Evolutionary conservation across 805 yeast species (phyloP).

Genomic region (Wickerhamiella alocasiicola): DNA sequence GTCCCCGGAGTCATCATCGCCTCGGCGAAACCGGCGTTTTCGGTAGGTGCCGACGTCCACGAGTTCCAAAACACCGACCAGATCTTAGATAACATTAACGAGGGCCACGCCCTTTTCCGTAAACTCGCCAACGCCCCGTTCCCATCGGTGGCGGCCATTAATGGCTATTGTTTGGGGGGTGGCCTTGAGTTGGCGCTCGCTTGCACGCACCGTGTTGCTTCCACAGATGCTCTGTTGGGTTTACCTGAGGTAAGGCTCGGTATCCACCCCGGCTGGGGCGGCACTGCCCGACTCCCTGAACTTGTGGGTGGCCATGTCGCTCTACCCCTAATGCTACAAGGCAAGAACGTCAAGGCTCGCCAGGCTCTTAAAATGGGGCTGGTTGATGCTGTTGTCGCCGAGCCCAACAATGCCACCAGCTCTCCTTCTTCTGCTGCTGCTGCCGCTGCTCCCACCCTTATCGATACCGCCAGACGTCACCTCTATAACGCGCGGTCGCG

Average conservation of each 20-base stretch:
- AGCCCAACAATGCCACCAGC: neutral
- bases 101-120: constrained; percentile 2
- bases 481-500: neutral
- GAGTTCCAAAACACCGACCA: neutral
- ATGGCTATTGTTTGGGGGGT: constrained; percentile 43
- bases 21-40: constrained; percentile 1
- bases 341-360: constrained; percentile 32
- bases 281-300: constrained; percentile 38
- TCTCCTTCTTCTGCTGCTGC: neutral
- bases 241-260: constrained; percentile 45
- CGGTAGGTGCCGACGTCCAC: constrained; percentile 4
- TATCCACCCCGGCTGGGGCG: constrained; percentile 42
- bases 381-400: constrained; percentile 22
- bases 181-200: constrained; percentile 45
- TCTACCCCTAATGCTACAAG: constrained; percentile 37
- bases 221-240: constrained; percentile 33
- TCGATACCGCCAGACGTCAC: neutral
- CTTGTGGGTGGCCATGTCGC: constrained; percentile 40
- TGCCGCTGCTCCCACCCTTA: too few species aligned
- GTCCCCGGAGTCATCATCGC: neutral
- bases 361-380: constrained; percentile 38
- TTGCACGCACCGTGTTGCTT: constrained; percentile 10
- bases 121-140: neutral
- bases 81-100: neutral
- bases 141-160: constrained; percentile 21